Base-by-base conservation (phyloP, 116 monocot species). In the Phalaenopsis hybrid region DNA sequence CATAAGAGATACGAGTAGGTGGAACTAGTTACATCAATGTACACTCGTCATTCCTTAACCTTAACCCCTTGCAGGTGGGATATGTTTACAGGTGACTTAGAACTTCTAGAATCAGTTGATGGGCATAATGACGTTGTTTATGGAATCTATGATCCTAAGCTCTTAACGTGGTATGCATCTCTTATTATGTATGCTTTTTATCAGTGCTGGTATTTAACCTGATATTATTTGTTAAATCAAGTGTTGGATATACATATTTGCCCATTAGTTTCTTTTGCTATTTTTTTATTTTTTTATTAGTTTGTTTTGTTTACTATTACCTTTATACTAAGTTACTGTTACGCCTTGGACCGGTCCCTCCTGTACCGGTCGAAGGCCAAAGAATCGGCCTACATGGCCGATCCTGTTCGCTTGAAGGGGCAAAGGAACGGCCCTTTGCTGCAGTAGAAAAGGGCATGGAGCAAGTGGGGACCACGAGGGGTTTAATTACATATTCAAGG, bases 101-200 rank as follows among this genome's bases (percentile, higher is more conserved):
- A 93, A 82, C 74, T 90, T 69, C 77, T 93, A 79, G 89, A 95
- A 8, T 82, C 88, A 82, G 85, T 86, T 80, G 86, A 93, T 92
- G 98, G 98, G 34, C 93, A 98, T 75, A 87, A 57, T 84, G 98
- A 98, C 86, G 85, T 95, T 89, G 98, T 98, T 76, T 93, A 95
- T 85, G 98, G 94, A 83, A 93, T 84, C 81, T 93, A 93, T 87
- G 88, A 90, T 48, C 90, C 93, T 41, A 94, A 87, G 75, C 86
- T 88, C 72, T 68, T 90, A 33, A 77, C 72, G 73, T 89, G 93
- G 98, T 97, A 87, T 23, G 52, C 46, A 21, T 23, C 15, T 70
- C 13, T 70, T 70, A 69, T 69, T 70, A 61, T 61, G 61, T 65
- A 25, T 23, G 21, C 21, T 65, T 5, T 6, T 65, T 23, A 8